Evolutionary conservation across 1,284 basidiomycete species (phyloP), one percentile per base, ranked within the genome.

Genomic region (Ganoderma boninense): DNA sequence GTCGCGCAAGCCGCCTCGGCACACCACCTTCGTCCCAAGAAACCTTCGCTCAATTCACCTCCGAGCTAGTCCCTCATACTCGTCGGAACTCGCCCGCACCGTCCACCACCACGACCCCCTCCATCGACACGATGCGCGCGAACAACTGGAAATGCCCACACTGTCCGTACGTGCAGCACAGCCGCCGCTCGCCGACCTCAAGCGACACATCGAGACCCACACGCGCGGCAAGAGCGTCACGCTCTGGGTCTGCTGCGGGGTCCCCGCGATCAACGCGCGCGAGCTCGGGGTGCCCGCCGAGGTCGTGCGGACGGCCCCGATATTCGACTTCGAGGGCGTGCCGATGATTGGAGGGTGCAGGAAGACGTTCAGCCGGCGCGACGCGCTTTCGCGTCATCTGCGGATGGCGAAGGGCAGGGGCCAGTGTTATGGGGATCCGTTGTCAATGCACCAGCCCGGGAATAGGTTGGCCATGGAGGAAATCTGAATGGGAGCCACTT

Each of bases 311-410:
- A 65, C 74, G 52, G 80, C 80, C 18, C 63, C 71, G 65, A 73
- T 72, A 7, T 84, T 78, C 77, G 72, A 68, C 26, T 82, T 79
- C 76, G 70, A 77, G 68, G 83, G 77, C 20, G 73, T 79, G 43
- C 46, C 75, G 75, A 82, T 86, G 73, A 79, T 87, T 42, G 87
- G 88, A 16, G 88, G 87, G 1, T 90, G 89, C 71, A 74, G 80
- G 72, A 81, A 80, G 72, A 80, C 80, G 29, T 89, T 90, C 76
- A 88, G 87, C 69, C 82, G 89, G 63, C 80, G 82, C 20, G 89
- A 90, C 69, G 88, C 89, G 6, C 80, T 89, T 69, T 86, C 84
- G 74, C 83, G 89, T 44, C 89, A 90, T 75, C 77, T 88, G 54
- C 82, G 85, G 65, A 87, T 87, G 65, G 68, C 71, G 8, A 84